phyloP scores from a whole-genome alignment of 1,284 basidiomycete species.

The Takashimella tepidaria region DNA sequence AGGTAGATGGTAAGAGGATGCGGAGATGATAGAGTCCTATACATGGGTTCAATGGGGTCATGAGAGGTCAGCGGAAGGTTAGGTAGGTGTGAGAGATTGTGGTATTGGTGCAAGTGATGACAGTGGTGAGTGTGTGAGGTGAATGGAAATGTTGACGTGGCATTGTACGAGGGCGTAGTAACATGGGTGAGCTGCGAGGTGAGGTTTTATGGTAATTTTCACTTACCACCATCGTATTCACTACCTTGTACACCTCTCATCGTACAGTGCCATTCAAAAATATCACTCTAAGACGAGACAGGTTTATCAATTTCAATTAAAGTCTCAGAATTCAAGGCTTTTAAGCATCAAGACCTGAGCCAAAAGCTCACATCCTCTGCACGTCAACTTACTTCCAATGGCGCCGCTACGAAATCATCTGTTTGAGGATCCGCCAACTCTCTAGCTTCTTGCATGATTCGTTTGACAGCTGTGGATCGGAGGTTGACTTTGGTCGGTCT shows the following conservation, averaged over 20 bases:
- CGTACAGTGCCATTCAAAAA: constrained; percentile 91
- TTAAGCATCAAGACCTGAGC: too few relatives aligned
- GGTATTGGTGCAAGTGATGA: too few relatives aligned
- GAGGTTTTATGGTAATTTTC: too few relatives aligned
- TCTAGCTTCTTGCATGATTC: constrained; percentile 91
- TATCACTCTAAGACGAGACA: constrained; percentile 42
- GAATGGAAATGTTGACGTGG: too few relatives aligned
- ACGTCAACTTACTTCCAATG: constrained; percentile 75
- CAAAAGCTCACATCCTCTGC: too few relatives aligned
- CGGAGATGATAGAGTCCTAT: constrained; percentile 74
- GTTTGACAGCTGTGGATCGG: constrained; percentile 68
- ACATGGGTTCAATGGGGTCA: neutral
- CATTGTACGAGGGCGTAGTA: too few relatives aligned
- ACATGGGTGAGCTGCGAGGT: too few relatives aligned
- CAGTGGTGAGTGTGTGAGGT: too few relatives aligned
- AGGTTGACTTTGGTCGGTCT: constrained; percentile 30
- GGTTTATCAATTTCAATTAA: too few relatives aligned
- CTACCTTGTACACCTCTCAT: constrained; percentile 78
- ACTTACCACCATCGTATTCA: constrained; percentile 79
- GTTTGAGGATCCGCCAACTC: constrained; percentile 56
- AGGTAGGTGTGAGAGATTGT: too few relatives aligned
- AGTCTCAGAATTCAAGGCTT: too few relatives aligned
- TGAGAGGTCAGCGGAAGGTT: too few relatives aligned
- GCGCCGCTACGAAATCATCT: constrained; percentile 57
- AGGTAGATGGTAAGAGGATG: constrained; percentile 83